Evolutionary conservation across 768 basidiomycete species (phyloP), one percentile per base, ranked within the genome.

Genomic region (Psilocybe azurescens): DNA sequence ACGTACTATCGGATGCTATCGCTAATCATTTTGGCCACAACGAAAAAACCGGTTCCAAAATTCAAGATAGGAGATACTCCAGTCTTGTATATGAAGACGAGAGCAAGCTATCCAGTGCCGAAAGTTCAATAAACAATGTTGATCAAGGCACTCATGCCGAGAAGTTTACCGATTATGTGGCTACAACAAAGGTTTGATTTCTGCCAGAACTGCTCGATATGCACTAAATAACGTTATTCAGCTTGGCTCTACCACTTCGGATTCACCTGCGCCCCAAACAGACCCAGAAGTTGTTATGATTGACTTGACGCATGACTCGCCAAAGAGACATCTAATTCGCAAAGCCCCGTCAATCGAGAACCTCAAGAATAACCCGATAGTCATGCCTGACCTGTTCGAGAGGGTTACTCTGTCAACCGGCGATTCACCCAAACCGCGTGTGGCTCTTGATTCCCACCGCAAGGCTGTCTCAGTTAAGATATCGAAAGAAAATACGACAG

Each of bases 241-340:
- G 46, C 46, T 32, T 29, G 44, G 41, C 14, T 58, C 47, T 8
- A 18, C 53, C 32, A 9, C 30, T 32, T 8, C 32, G 11, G 52
- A 20, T 29, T 24, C 24, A 24, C 24, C 24, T 24, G 24, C 24
- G 24, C 33, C 24, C 13, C 38, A 58, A n/a, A 39, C 56, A 10
- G 30, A 49, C 10, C 46, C 53, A 48, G 65, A 77, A 47, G 61
- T 63, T 20, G 65, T 74, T 7, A 81, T 77, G 47, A 78, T 84
- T 59, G 84, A 86, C 68, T 73, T 84, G 58, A 83, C 80, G n/a
- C 62, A 69, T 18, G 75, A 78, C 20, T 68, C 70, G 16, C 55
- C 56, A 44, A 39, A 47, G 11, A 48, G 29, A n/a, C 47, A 8
- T 5, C 41, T 13, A 44, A 11, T 44, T 16, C n/a, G 6, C 41